phyloP scores from a whole-genome alignment of 306 rosid genomes.

The Arachis hypogaea region DNA sequence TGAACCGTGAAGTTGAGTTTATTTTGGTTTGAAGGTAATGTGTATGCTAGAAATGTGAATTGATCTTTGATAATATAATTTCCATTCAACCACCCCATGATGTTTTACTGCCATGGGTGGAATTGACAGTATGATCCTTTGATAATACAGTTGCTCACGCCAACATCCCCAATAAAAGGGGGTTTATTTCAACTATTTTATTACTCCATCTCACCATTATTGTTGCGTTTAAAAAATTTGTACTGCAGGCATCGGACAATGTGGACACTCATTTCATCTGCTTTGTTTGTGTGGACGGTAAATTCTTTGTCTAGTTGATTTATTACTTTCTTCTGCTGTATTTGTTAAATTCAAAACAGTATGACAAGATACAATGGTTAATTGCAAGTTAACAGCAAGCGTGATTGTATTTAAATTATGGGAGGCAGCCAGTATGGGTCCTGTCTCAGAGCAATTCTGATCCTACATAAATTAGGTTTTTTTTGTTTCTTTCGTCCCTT shows the following conservation, averaged over 20 bases:
- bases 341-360: constrained; percentile 15
- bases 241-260: constrained; percentile 66
- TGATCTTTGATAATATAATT: not conserved
- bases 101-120: not conserved
- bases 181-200: not conserved
- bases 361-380: constrained; percentile 16
- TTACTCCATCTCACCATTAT: not conserved
- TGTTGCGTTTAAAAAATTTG: constrained; percentile 20
- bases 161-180: not conserved
- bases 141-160: not conserved
- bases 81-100: no score
- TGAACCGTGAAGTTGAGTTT: not conserved
- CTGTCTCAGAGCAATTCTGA: not conserved
- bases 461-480: not conserved
- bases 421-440: not conserved
- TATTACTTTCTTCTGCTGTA: constrained; percentile 13
- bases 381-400: not conserved
- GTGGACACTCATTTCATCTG: constrained; percentile 85
- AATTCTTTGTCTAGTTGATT: constrained; percentile 6
- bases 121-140: not conserved
- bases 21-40: not conserved
- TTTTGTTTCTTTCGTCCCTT: not conserved
- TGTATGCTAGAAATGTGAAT: constrained; percentile 14
- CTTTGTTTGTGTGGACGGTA: constrained; percentile 82
- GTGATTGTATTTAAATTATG: not conserved